Evolutionary conservation across 345 rosid genomes (phyloP), one percentile per base, ranked within the genome.

Genomic region (Firmiana major): DNA sequence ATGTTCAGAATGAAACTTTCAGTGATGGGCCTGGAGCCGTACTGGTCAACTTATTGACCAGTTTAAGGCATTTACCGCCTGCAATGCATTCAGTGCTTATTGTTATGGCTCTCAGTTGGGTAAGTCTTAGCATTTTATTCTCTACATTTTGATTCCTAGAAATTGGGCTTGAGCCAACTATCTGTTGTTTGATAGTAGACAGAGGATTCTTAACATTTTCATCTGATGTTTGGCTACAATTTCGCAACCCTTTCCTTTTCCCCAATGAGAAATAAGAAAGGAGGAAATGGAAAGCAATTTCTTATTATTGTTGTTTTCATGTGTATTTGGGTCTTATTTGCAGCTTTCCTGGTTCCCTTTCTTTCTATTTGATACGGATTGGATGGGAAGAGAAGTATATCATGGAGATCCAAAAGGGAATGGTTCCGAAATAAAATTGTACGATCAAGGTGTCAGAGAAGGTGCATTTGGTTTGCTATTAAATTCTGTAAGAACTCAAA

Each of bases 371-470:
- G 98, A 95, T 85, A 91, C 98, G 34, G 99, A 95, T 86, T 95
- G 99, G 99, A 95, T 95, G 99, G 99, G 99, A 53, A 90, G 97
- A 83, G 98, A 95, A 85, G 97, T 95, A 64, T 93, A 93, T 83
- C 97, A 90, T 75, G 99, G 99, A 46, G 80, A 93, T 88, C 99
- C 99, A 16, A 91, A 83, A n/a, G 94, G 94, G 73, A 84, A 76
- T 83, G 63, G 82, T 45, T 45, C 79, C 70, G 89, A 78, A 77
- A 87, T 88, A 12, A 83, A 85, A 74, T 88, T 90, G 55, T 95
- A 93, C 77, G 86, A 88, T 83, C 86, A 88, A 85, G 99, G 99
- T 71, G 97, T 91, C 81, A 88, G 98, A 83, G 93, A 95, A 89
- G 98, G 99, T 88, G 97, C 99, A 81, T 89, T 95, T 84, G 99